Base-by-base conservation (phyloP, 2,329 filamentous ascomycete species). In the Cadophora luteo-olivacea region DNA sequence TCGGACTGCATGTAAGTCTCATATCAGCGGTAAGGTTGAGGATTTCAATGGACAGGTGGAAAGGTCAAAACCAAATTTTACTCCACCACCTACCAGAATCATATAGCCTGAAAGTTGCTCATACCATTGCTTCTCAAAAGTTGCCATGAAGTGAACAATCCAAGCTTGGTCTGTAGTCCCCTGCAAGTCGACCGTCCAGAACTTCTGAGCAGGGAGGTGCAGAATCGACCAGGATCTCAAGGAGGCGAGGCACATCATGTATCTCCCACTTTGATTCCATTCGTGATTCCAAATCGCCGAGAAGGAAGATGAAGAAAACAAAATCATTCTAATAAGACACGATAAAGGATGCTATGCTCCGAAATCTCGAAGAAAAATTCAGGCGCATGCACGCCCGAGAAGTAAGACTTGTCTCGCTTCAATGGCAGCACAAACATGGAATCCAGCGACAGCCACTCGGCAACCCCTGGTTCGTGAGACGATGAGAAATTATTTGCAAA, bases 181-280 rank as follows among this genome's bases (percentile, higher is more conserved):
- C 25, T 4, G 8, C 29, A 16, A 16, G 24, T 19, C 3, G 9
- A 55, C 12, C 29, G 29, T 3, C 12, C 19, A 14, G 33, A 19
- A 3, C 33, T 16, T 55, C 52, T 54, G 24, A 4, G 25, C 4
- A 33, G 25, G 52, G 25, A 55, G 51, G 52, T 33, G 52, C 52
- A 33, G 52, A 29, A 55, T 55, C 14, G 29, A 55, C 16, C 24
- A 55, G 25, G 25, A 32, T 55, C 29, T 55, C 1, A n/a, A n/a
- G 5, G 52, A 55, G 52, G 52, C 52, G 25, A 29, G 33, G 52
- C 29, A 55, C 12, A 55, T 55, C 52, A 55, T 29, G 52, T 55
- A 25, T 55, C 52, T 33, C 5, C 24, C 24, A 45, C 51, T 3
- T 19, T 25, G 25, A 55, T 55, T 33, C 25, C 12, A 55, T 14